phyloP scores from a whole-genome alignment of 306 rosid species.

The Dryas alaskensis region DNA sequence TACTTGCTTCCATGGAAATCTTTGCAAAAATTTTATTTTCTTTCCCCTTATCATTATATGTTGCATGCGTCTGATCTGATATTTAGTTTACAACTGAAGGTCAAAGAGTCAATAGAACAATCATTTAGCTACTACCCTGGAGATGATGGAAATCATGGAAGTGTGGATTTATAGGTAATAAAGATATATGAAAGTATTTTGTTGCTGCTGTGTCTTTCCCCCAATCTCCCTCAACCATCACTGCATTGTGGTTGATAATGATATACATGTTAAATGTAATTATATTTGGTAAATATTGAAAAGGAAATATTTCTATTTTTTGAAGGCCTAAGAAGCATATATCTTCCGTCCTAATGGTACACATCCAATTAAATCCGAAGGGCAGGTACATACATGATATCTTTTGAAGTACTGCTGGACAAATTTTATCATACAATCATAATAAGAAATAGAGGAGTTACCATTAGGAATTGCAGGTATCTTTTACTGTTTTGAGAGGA shows the following conservation, averaged over 20 bases:
- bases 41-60: not conserved
- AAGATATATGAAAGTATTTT: not conserved
- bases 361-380: conserved; percentile 20
- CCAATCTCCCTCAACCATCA: not conserved
- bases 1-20: not conserved
- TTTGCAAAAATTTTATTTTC: not conserved
- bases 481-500: conserved; percentile 36
- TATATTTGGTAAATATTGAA: not conserved
- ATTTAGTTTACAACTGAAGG: conserved; percentile 20
- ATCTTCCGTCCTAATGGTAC: conserved; percentile 40
- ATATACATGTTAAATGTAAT: conserved; percentile 2
- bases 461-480: conserved; percentile 27
- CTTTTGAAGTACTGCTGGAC: not conserved
- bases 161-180: conserved; percentile 26
- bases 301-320: not conserved
- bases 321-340: conserved; percentile 43
- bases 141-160: conserved; percentile 39
- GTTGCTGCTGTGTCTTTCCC: not conserved
- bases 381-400: conserved; percentile 18
- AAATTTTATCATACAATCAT: not conserved
- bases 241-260: not conserved
- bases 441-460: conserved; percentile 3
- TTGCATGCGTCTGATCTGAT: not conserved
- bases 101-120: conserved; percentile 25
- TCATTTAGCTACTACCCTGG: conserved; percentile 39